A percentile compares a stretch with the other conserved stretches of the same genome.
phyloP scores from a whole-genome alignment of 345 rosid species.

The Brassica incana region DNA sequence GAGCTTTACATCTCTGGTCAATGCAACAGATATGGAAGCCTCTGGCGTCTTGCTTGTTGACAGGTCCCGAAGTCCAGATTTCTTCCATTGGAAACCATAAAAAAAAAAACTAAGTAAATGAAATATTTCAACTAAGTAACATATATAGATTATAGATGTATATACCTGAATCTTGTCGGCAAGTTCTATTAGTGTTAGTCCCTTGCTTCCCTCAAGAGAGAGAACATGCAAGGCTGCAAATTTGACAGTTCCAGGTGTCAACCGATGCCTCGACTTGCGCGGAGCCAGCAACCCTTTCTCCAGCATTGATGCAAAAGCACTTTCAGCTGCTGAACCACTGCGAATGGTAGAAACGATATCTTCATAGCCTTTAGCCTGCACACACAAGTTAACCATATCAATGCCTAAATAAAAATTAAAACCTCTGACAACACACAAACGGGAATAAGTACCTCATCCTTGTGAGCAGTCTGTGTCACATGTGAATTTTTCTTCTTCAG shows the following conservation, averaged over 20 bases:
- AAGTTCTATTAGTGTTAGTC: constrained; percentile 85
- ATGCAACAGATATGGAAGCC: constrained; percentile 98
- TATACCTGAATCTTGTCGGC: constrained; percentile 98
- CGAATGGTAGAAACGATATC: constrained; percentile 78
- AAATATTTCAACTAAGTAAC: neutral
- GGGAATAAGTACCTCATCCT: constrained; percentile 56
- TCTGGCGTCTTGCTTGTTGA: constrained; percentile 98
- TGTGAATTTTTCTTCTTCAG: constrained; percentile 58
- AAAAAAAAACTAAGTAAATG: constrained; percentile 1
- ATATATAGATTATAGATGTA: constrained; percentile 17
- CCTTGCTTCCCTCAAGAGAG: constrained; percentile 94
- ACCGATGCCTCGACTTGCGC: constrained; percentile 88
- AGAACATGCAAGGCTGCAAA: constrained; percentile 99
- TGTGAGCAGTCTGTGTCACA: constrained; percentile 48
- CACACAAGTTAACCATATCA: constrained; percentile 21
- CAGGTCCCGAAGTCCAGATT: constrained; percentile 97
- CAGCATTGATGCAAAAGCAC: constrained; percentile 85
- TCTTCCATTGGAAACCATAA: constrained; percentile 49
- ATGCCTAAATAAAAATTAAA: neutral
- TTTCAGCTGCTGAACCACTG: constrained; percentile 95
- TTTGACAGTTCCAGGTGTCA: constrained; percentile 99
- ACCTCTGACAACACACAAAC: neutral
- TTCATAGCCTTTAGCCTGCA: constrained; percentile 78
- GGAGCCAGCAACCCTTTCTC: constrained; percentile 92
- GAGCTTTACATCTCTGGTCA: constrained; percentile 97